Evolutionary conservation across 768 basidiomycete species (phyloP).

Genomic region (Mrakia gelida): DNA sequence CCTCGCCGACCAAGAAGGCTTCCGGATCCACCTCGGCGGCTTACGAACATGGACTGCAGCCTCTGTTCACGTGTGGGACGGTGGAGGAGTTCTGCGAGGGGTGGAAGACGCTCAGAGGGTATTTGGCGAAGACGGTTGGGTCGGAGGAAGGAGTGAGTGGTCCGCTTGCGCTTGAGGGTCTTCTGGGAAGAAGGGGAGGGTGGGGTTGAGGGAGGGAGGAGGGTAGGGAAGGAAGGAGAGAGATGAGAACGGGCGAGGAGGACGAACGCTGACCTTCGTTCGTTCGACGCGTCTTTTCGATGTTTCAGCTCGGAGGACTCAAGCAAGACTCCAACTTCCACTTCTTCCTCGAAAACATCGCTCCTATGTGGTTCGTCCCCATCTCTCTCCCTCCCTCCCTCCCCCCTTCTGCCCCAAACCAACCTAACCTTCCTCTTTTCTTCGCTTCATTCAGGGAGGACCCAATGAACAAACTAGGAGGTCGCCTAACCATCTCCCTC

Average conservation of each 20-base stretch:
- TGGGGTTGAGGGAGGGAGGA: background rate
- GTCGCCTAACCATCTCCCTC: constrained; percentile 17
- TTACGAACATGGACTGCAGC: constrained; percentile 16
- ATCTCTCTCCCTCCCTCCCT: background rate
- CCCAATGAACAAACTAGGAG: constrained; percentile 14
- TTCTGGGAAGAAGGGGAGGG: too few relatives aligned
- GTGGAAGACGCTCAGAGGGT: constrained; percentile 16
- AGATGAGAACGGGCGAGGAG: too few relatives aligned
- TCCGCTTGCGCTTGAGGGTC: background rate
- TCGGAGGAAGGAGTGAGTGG: background rate
- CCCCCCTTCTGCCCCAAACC: too few relatives aligned
- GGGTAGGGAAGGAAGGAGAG: background rate
- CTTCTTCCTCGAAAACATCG: constrained; percentile 21
- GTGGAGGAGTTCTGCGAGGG: constrained; percentile 19
- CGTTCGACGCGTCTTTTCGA: background rate
- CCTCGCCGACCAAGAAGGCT: constrained; percentile 20
- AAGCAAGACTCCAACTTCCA: constrained; percentile 24
- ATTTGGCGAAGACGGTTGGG: background rate
- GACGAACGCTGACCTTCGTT: background rate
- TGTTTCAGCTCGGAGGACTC: constrained; percentile 8
- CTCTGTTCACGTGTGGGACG: constrained; percentile 6
- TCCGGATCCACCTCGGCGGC: constrained; percentile 12
- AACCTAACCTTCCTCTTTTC: background rate
- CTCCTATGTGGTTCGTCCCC: constrained; percentile 22
- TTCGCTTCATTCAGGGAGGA: constrained; percentile 13